Conservation (phyloP, 2,329 filamentous ascomycete species). For the Trichoderma polysporum region DNA sequence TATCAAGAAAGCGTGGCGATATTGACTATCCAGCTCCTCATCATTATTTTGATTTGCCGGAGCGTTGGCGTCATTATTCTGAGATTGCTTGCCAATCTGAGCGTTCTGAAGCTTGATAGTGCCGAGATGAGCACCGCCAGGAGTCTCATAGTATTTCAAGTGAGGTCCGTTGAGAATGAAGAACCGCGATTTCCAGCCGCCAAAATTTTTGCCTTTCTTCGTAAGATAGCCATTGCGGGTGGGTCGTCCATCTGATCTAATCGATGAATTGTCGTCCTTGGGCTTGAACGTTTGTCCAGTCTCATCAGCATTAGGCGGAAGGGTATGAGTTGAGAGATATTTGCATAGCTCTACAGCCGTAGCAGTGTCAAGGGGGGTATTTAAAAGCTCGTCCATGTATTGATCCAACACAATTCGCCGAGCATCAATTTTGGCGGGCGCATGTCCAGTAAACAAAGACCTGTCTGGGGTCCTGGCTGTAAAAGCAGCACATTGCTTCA, state of each 20-base stretch:
- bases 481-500: constrained; percentile 73
- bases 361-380: constrained; percentile 74
- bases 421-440: constrained; percentile 89
- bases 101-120: constrained; percentile 89
- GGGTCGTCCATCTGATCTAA: constrained; percentile 63
- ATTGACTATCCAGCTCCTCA: constrained; percentile 88
- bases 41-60: constrained; percentile 54
- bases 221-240: constrained; percentile 88
- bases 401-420: constrained; percentile 75
- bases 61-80: constrained; percentile 50
- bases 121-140: constrained; percentile 84
- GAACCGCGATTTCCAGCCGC: constrained; percentile 88
- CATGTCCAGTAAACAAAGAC: constrained; percentile 84
- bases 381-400: constrained; percentile 82
- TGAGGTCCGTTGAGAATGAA: constrained; percentile 61
- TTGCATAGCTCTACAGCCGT: constrained; percentile 81
- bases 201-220: constrained; percentile 97
- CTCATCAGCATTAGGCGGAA: constrained; percentile 63
- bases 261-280: constrained; percentile 25
- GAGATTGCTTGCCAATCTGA: constrained; percentile 89
- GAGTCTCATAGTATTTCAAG: constrained; percentile 87
- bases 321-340: constrained; percentile 71
- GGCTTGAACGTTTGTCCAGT: constrained; percentile 30
- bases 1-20: constrained; percentile 92
- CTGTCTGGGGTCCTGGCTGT: constrained; percentile 78